Base-by-base conservation (phyloP, 2,329 filamentous ascomycete genomes). In the Thelonectria blattea region DNA sequence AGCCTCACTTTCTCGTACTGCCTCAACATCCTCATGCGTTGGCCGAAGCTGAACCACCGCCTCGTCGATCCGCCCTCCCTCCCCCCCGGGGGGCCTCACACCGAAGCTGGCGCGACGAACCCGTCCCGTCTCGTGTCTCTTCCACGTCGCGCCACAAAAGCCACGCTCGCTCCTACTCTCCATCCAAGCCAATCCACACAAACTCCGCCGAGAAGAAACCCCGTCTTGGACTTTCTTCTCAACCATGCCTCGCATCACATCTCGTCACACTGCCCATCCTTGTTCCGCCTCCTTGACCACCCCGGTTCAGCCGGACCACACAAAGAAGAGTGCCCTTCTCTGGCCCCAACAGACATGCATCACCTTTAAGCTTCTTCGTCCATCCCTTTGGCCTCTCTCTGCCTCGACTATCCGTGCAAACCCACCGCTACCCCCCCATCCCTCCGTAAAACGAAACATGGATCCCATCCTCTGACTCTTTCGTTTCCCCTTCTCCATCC, bases 301-400 rank as follows among this genome's bases (percentile, higher is more conserved):
- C 18, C 51, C 27, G 27, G 27, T 7, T 41, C 24, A 37, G 52
- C 54, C 47, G 43, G 55, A 52, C 53, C 43, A 50, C 52, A 3
- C 34, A 20, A 46, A 48, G 27, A 54, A 56, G 48, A 56, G 49
- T 4, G 2, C 27, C 27, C 8, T 30, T 30, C 49, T 62, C 50
- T 24, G 56, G 62, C 54, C 60, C n/a, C n/a, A n/a, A n/a, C 42
- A 60, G 56, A 56, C 52, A 39, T 51, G 61, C 58, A 43, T 62
- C 43, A 3, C 45, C 45, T 45, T 63, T 63, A 61, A 63, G 61
- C 58, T 63, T 63, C 57, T 63, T 61, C 58, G 24, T 50, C 43
- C 56, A 39, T 52, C 45, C 56, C n/a, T 34, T 42, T 32, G 4
- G 27, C 34, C 34, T 37, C 51, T 37, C 51, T 47, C 20, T 42